A percentile compares a stretch with the other conserved stretches of the same genome.
These are phyloP conservation scores for Metschnikowia picachoensis DNA, from an alignment of 805 yeast genomes.

Conservation along the genomic window DNA sequence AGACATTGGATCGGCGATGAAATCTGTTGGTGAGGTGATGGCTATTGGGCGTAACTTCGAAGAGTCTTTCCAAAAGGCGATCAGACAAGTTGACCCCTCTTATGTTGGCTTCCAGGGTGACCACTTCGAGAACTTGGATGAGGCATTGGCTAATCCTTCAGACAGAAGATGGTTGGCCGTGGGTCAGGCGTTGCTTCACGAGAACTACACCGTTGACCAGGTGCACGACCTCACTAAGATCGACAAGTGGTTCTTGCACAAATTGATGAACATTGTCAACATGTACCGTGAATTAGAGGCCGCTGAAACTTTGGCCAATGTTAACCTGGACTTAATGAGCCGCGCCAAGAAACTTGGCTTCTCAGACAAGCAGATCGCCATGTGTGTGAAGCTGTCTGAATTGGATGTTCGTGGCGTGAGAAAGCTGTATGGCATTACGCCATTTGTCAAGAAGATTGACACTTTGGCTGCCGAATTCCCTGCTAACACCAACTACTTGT, in stretches of 20 bases:
- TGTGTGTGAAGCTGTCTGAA: conserved; percentile 70
- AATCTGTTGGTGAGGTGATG: conserved; percentile 99
- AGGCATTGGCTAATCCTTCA: conserved; percentile 77
- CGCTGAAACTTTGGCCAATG: conserved; percentile 48
- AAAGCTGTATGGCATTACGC: conserved; percentile 73
- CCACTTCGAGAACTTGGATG: conserved; percentile 71
- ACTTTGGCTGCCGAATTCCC: conserved; percentile 99
- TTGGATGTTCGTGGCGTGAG: conserved; percentile 78
- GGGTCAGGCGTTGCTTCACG: conserved; percentile 93
- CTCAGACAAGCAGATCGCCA: conserved; percentile 89
- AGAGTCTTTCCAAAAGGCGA: conserved; percentile 96
- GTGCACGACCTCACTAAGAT: conserved; percentile 91
- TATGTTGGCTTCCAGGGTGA: conserved; percentile 89
- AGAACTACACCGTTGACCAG: conserved; percentile 83
- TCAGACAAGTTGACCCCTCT: conserved; percentile 92
- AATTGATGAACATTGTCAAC: conserved; percentile 87
- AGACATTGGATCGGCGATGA: conserved; percentile 94
- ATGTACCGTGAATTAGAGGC: conserved; percentile 79
- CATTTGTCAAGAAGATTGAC: conserved; percentile 95
- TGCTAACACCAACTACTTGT: conserved; percentile 90
- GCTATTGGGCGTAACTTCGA: conserved; percentile 97
- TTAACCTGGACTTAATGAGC: conserved; percentile 64
- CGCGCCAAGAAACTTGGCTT: conserved; percentile 93
- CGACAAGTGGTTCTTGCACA: conserved; percentile 94
- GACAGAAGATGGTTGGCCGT: conserved; percentile 98